A percentile compares a stretch with the other conserved stretches of the same genome.
phyloP scores from a whole-genome alignment of 1,284 basidiomycete genomes.

The Porodaedalea pini region DNA sequence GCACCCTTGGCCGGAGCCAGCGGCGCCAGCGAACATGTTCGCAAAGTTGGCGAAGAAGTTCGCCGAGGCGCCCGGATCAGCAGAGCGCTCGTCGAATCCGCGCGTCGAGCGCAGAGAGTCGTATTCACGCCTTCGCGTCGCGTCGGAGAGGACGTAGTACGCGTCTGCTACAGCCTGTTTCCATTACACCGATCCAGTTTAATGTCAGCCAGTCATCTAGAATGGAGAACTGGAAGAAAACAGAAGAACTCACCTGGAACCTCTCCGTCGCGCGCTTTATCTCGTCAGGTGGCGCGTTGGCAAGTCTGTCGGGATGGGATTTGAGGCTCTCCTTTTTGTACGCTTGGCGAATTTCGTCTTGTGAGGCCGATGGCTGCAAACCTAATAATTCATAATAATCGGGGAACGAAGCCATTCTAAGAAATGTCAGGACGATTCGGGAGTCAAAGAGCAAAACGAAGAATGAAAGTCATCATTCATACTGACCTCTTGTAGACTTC shows the following conservation, averaged over 20 bases:
- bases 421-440: constrained; percentile 37
- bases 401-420: constrained; percentile 68
- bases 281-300: constrained; percentile 70
- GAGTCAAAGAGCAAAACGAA: not conserved
- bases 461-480: too few species aligned
- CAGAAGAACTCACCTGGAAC: constrained; percentile 64
- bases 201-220: not conserved
- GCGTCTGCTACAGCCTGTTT: constrained; percentile 86
- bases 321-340: constrained; percentile 81
- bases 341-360: constrained; percentile 74
- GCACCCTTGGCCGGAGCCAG: too few species aligned
- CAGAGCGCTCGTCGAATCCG: constrained; percentile 45
- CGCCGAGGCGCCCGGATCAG: constrained; percentile 62
- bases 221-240: not conserved
- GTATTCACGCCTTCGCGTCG: constrained; percentile 77
- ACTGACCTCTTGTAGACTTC: too few species aligned
- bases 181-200: not conserved
- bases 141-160: constrained; percentile 91
- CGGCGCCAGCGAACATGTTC: constrained; percentile 60
- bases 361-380: constrained; percentile 54
- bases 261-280: constrained; percentile 74
- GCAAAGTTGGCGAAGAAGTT: constrained; percentile 80
- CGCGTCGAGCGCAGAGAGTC: constrained; percentile 63
- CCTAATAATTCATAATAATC: constrained; percentile 72
- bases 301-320: constrained; percentile 81